phyloP scores from a whole-genome alignment of 2,329 filamentous ascomycete genomes.

The Penicillium sp. region DNA sequence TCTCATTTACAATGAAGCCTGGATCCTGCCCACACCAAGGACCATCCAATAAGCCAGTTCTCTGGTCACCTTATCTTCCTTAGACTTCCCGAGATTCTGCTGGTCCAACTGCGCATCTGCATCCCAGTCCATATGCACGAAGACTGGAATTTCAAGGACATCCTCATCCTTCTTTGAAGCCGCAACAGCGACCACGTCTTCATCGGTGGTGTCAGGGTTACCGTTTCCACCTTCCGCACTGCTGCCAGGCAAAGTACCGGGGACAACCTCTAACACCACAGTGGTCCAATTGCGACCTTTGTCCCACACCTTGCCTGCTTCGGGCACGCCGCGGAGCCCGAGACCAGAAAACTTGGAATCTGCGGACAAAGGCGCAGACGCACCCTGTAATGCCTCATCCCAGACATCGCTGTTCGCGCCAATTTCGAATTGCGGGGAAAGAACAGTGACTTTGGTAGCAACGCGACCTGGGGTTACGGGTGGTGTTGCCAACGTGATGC shows the following conservation, averaged over 20 bases:
- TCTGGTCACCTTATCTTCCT: slow-evolving; percentile 70
- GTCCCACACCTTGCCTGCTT: slow-evolving; percentile 96
- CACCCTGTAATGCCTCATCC: slow-evolving; percentile 78
- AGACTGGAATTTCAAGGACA: slow-evolving; percentile 86
- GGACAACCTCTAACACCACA: slow-evolving; percentile 90
- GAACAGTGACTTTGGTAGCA: slow-evolving; percentile 78
- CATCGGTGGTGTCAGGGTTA: slow-evolving; percentile 32
- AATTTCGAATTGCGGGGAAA: slow-evolving; percentile 92
- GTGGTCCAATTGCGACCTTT: slow-evolving; percentile 91
- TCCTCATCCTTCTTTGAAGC: slow-evolving; percentile 57
- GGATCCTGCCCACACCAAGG: slow-evolving; percentile 81
- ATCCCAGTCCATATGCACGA: slow-evolving; percentile 90
- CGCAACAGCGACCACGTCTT: slow-evolving; percentile 25
- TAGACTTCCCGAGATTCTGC: slow-evolving; percentile 47
- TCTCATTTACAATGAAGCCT: slow-evolving; percentile 19
- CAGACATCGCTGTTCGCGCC: slow-evolving; percentile 91
- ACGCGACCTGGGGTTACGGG: slow-evolving; percentile 75
- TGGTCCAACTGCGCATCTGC: slow-evolving; percentile 56
- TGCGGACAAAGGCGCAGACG: slow-evolving; percentile 36
- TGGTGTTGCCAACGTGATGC: slow-evolving; percentile 84
- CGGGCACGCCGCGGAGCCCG: slow-evolving; percentile 56
- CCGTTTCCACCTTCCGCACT: slow-evolving; percentile 30
- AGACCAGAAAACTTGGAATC: slow-evolving; percentile 44
- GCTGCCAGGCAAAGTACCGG: slow-evolving; percentile 41
- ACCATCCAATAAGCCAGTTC: slow-evolving; percentile 97